A percentile compares a stretch with the other conserved stretches of the same genome.
phyloP scores from a whole-genome alignment of 805 yeast genomes.

The Helenozyma baotianmanensis region DNA sequence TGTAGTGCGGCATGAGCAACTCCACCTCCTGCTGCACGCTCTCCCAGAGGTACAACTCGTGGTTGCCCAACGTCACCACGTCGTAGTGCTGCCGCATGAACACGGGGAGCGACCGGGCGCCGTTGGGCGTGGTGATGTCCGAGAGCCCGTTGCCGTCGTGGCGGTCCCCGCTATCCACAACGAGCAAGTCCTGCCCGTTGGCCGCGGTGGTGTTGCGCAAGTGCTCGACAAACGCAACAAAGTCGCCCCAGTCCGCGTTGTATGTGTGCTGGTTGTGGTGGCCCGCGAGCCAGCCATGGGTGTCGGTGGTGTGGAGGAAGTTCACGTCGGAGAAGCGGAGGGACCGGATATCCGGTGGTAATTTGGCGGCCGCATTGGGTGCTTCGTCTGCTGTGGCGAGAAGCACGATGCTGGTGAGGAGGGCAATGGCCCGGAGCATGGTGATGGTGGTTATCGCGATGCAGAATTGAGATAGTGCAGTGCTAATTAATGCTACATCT shows the following conservation, averaged over 20 bases:
- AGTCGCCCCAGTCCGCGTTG: constrained; percentile 91
- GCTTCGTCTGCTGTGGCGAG: no score
- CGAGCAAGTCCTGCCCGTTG: constrained; percentile 56
- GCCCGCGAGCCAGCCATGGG: constrained; percentile 96
- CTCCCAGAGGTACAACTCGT: constrained; percentile 72
- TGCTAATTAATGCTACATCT: no score
- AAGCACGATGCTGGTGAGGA: no score
- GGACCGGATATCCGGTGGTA: constrained; percentile 1
- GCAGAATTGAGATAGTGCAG: no score
- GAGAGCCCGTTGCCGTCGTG: constrained; percentile 92
- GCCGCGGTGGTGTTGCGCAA: constrained; percentile 42
- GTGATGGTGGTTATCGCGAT: no score
- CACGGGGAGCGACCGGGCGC: constrained; percentile 54
- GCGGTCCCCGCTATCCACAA: constrained; percentile 88
- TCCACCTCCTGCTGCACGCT: constrained; percentile 65
- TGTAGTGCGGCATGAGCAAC: constrained; percentile 51
- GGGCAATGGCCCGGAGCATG: no score
- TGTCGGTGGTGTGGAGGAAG: constrained; percentile 91
- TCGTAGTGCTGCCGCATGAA: constrained; percentile 69
- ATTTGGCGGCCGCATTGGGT: no score
- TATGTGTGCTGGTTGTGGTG: constrained; percentile 75
- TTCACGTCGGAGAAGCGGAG: constrained; percentile 50
- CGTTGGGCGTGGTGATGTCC: constrained; percentile 75
- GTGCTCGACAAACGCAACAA: constrained; percentile 58
- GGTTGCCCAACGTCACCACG: constrained; percentile 82